A percentile compares a stretch with the other conserved stretches of the same genome.
Evolutionary conservation across 2,329 filamentous ascomycete species (phyloP).

Genomic region (Fusarium circinatum): DNA sequence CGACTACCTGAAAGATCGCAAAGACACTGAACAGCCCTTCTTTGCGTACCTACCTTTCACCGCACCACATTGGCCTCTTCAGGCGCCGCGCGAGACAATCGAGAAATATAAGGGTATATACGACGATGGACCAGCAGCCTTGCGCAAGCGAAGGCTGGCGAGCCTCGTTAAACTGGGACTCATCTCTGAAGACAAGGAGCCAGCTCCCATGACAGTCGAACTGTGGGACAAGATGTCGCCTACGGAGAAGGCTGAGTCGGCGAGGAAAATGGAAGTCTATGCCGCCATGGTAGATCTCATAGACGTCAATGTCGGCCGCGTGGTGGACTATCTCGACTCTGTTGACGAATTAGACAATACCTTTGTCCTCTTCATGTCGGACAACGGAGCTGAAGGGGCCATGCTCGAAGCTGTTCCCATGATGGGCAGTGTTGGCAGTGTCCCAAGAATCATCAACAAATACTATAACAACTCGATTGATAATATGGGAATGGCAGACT

Average conservation of each 20-base stretch:
- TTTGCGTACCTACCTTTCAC: constrained; percentile 57
- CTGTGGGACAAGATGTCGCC: constrained; percentile 11
- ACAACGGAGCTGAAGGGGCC: constrained; percentile 2
- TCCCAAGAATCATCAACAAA: constrained; percentile 33
- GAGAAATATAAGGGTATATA: constrained; percentile 66
- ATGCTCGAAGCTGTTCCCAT: constrained; percentile 65
- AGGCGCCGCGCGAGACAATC: constrained; percentile 65
- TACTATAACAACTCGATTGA: constrained; percentile 63
- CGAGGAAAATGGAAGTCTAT: constrained; percentile 57
- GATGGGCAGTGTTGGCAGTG: constrained; percentile 25
- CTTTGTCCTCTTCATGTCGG: constrained; percentile 9
- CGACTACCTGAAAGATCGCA: constrained; percentile 55
- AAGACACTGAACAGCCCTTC: constrained; percentile 41
- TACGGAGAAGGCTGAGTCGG: constrained; percentile 23
- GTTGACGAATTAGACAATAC: constrained; percentile 1
- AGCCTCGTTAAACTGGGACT: constrained; percentile 55
- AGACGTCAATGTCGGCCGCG: constrained; percentile 62
- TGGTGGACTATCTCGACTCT: constrained; percentile 59
- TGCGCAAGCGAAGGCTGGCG: constrained; percentile 56
- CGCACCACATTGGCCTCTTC: constrained; percentile 72
- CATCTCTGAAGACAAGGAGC: constrained; percentile 46
- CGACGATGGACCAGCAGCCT: constrained; percentile 64
- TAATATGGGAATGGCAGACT: constrained; percentile 65
- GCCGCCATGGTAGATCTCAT: constrained; percentile 68
- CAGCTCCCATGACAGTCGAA: constrained; percentile 23